Percentiles rank a stretch among this genome's conserved stretches.
phyloP scores from a whole-genome alignment of 2,329 filamentous ascomycete species.

The Fusarium tupiense region DNA sequence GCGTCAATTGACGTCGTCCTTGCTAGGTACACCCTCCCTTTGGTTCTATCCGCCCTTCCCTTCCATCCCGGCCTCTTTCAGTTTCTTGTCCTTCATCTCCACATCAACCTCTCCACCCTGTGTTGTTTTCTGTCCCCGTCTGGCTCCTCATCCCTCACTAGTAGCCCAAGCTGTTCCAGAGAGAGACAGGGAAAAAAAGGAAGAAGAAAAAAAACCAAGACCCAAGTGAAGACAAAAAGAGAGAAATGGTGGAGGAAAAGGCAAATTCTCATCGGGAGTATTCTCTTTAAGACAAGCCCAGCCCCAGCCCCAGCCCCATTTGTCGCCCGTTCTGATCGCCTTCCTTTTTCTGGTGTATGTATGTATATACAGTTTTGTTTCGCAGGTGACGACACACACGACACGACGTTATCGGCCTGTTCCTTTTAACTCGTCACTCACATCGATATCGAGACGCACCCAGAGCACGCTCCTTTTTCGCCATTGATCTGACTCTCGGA shows the following conservation, averaged over 20 bases:
- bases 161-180: slow-evolving; percentile 7
- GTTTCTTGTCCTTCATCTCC: slow-evolving; percentile 30
- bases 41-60: background rate
- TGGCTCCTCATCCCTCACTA: slow-evolving; percentile 28
- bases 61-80: slow-evolving; percentile 20
- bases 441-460: background rate
- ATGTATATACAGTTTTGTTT: slow-evolving; percentile 6
- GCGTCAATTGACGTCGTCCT: slow-evolving; percentile 32
- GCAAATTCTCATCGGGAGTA: slow-evolving; percentile 13
- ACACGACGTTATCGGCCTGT: background rate
- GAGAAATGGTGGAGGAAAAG: background rate
- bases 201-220: background rate
- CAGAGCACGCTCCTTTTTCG: slow-evolving; percentile 3
- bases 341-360: slow-evolving; percentile 26
- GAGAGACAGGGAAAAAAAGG: background rate
- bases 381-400: slow-evolving; percentile 32
- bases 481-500: slow-evolving; percentile 3
- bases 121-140: slow-evolving; percentile 21
- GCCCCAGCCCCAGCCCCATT: slow-evolving; percentile 16
- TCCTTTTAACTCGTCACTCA: background rate
- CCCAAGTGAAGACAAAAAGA: background rate
- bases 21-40: slow-evolving; percentile 16
- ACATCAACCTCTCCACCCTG: slow-evolving; percentile 35
- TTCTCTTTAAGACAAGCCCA: slow-evolving; percentile 36
- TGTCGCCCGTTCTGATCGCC: slow-evolving; percentile 22